These are phyloP conservation scores for Hypholoma fasciculare DNA, from an alignment of 768 basidiomycete genomes.

Conservation along the genomic window DNA sequence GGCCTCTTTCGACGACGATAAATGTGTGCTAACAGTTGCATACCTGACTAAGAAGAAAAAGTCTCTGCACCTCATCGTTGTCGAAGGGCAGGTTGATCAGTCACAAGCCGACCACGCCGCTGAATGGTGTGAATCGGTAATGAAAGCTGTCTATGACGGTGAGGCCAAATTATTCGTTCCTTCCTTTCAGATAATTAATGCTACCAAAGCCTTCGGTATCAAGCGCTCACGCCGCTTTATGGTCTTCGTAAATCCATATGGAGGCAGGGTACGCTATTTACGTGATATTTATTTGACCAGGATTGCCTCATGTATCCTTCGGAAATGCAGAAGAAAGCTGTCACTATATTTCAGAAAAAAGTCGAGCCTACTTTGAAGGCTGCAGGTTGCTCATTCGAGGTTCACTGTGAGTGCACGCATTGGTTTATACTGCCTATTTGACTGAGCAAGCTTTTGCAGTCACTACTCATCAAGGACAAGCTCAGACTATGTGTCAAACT, in stretches of 20 bases:
- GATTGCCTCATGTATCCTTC: neutral
- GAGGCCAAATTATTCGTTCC: conserved; percentile 9
- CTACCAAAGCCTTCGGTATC: conserved; percentile 40
- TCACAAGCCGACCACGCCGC: conserved; percentile 32
- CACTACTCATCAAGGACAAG: conserved; percentile 65
- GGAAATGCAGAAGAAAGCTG: conserved; percentile 58
- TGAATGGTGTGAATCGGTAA: conserved; percentile 56
- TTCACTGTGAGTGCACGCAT: conserved; percentile 51
- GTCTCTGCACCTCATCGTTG: conserved; percentile 36
- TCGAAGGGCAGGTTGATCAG: conserved; percentile 39
- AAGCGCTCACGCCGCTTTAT: conserved; percentile 57
- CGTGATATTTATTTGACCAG: neutral
- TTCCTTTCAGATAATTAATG: neutral
- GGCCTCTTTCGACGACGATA: conserved; percentile 38
- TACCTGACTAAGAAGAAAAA: conserved; percentile 50
- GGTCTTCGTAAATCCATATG: conserved; percentile 77
- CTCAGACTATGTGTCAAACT: conserved; percentile 58
- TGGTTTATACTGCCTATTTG: neutral
- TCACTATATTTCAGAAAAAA: conserved; percentile 48
- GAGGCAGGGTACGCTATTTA: conserved; percentile 63
- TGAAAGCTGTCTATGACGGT: conserved; percentile 68
- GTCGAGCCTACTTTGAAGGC: conserved; percentile 74
- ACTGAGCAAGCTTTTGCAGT: conserved; percentile 37
- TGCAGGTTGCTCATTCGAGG: conserved; percentile 62
- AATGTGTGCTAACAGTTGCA: conserved; percentile 43